A percentile compares a stretch with the other conserved stretches of the same genome.
Conservation (phyloP, 305 asterid species). For the Fraxinus paxiana region DNA sequence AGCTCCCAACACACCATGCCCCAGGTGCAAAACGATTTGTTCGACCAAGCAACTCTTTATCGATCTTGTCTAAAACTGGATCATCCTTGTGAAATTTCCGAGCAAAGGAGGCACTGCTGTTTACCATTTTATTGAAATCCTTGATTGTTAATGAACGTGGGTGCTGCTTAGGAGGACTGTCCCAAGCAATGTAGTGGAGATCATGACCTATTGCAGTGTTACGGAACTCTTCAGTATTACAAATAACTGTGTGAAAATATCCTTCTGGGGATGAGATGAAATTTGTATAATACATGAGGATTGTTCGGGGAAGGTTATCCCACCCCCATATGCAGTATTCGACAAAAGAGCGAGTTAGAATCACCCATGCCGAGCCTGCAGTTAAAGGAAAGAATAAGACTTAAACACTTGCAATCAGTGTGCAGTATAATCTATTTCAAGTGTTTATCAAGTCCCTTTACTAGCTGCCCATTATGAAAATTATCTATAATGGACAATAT, state of each 20-base stretch:
- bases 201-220: slow-evolving; percentile 74
- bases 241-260: slow-evolving; percentile 82
- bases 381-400: background rate
- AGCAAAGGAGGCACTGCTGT: slow-evolving; percentile 87
- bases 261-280: slow-evolving; percentile 92
- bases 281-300: slow-evolving; percentile 84
- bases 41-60: slow-evolving; percentile 68
- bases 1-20: slow-evolving; percentile 77
- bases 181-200: slow-evolving; percentile 95
- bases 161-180: slow-evolving; percentile 91
- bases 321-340: slow-evolving; percentile 95
- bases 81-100: slow-evolving; percentile 80
- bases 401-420: background rate
- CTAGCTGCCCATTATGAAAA: background rate
- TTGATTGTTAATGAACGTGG: slow-evolving; percentile 55
- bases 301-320: slow-evolving; percentile 86
- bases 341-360: slow-evolving; percentile 69
- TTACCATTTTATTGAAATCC: slow-evolving; percentile 69
- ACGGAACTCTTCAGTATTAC: slow-evolving; percentile 67
- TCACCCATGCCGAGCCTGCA: slow-evolving; percentile 94
- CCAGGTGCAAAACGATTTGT: slow-evolving; percentile 66
- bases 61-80: slow-evolving; percentile 69
- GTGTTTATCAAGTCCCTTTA: background rate
- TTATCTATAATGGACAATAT: background rate
- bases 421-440: background rate